These are phyloP conservation scores for Hypsizygus marmoreus DNA, from an alignment of 768 basidiomycete genomes.

Conservation along the genomic window DNA sequence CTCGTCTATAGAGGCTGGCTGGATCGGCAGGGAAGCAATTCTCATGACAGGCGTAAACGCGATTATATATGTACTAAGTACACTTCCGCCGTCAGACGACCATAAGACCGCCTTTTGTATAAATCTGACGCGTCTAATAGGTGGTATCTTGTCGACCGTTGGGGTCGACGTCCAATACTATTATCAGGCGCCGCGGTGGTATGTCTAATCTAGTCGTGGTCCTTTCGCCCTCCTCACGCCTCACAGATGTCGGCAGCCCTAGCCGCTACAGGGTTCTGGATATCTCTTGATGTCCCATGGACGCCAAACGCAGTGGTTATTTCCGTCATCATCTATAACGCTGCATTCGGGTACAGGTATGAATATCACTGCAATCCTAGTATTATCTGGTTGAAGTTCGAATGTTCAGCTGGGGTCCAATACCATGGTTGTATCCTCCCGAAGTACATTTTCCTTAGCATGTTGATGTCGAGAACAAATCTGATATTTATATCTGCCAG, in stretches of 20 bases:
- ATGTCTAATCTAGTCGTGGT: conserved; percentile 22
- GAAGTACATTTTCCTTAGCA: conserved; percentile 50
- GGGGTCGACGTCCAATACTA: conserved; percentile 86
- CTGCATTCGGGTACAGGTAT: conserved; percentile 87
- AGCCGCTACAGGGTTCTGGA: conserved; percentile 85
- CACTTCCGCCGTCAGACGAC: conserved; percentile 77
- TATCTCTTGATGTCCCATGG: conserved; percentile 83
- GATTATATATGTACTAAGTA: conserved; percentile 76
- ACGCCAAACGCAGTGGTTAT: conserved; percentile 89
- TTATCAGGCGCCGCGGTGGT: conserved; percentile 84
- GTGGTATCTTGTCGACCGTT: conserved; percentile 92
- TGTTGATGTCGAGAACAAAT: not conserved
- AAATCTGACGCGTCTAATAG: conserved; percentile 42
- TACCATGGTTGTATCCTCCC: conserved; percentile 86
- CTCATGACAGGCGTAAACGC: conserved; percentile 96
- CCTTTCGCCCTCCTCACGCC: conserved; percentile 1
- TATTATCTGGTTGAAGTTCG: conserved; percentile 1
- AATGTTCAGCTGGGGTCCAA: conserved; percentile 71
- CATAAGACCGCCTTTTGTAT: too few species aligned
- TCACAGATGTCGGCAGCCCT: conserved; percentile 79
- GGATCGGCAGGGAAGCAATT: conserved; percentile 91
- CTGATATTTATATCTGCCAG: conserved; percentile 33
- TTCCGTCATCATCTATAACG: conserved; percentile 90
- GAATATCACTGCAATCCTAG: not conserved
- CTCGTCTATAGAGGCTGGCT: conserved; percentile 75